A percentile compares a stretch with the other conserved stretches of the same genome.
Conservation (phyloP, 2,329 filamentous ascomycete genomes). For the Amylocarpus encephaloides region DNA sequence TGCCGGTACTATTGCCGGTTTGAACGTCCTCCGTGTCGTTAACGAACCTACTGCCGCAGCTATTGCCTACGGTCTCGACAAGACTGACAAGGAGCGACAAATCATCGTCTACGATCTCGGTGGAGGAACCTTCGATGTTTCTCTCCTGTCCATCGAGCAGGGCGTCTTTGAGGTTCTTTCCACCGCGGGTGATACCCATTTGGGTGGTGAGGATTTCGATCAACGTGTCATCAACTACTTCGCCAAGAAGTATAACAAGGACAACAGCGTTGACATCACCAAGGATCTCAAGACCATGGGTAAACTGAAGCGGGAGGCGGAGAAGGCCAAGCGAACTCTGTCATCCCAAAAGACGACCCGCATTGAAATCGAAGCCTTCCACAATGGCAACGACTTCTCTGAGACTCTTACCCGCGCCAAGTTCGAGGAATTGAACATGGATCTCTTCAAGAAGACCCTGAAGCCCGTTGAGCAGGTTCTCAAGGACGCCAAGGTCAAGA, state of each 20-base stretch:
- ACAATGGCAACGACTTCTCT: slow-evolving; percentile 94
- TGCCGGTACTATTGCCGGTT: slow-evolving; percentile 82
- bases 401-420: slow-evolving; percentile 98
- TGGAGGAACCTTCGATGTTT: slow-evolving; percentile 93
- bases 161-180: slow-evolving; percentile 93
- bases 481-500: slow-evolving; percentile 97
- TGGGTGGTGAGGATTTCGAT: slow-evolving; percentile 98
- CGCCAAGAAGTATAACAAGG: slow-evolving; percentile 98
- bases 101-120: slow-evolving; percentile 92
- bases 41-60: slow-evolving; percentile 95
- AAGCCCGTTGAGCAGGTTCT: slow-evolving; percentile 98
- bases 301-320: slow-evolving; percentile 98
- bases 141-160: slow-evolving; percentile 82
- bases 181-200: slow-evolving; percentile 93
- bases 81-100: slow-evolving; percentile 75
- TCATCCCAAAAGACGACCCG: slow-evolving; percentile 90
- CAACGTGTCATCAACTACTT: slow-evolving; percentile 96
- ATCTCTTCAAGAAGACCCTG: slow-evolving; percentile 98
- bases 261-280: slow-evolving; percentile 84
- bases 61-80: slow-evolving; percentile 89
- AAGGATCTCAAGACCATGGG: slow-evolving; percentile 98
- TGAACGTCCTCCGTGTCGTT: slow-evolving; percentile 92
- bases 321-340: slow-evolving; percentile 98
- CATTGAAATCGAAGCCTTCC: slow-evolving; percentile 96
- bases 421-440: slow-evolving; percentile 98